Evolutionary conservation across 257 asterid genomes (phyloP).

Genomic region (Solanum etuberosum): DNA sequence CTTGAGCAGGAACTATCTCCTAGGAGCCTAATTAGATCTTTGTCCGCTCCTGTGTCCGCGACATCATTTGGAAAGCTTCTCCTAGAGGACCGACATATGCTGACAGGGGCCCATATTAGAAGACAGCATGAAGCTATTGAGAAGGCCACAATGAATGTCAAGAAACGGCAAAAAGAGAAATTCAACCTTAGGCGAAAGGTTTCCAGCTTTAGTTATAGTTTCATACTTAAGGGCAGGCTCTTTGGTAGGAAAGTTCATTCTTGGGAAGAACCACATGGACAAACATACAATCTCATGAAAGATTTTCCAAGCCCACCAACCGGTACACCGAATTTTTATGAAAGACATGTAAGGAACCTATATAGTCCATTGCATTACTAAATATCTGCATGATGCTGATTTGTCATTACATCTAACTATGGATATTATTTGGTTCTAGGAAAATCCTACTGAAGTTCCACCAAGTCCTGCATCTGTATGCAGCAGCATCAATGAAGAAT

Average conservation of each 20-base stretch:
- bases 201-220: constrained; percentile 70
- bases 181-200: constrained; percentile 77
- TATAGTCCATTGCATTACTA: background rate
- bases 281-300: constrained; percentile 25
- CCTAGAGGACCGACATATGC: constrained; percentile 65
- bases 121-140: constrained; percentile 77
- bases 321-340: constrained; percentile 30
- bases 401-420: background rate
- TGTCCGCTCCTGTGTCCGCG: constrained; percentile 90
- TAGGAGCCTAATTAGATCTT: constrained; percentile 65
- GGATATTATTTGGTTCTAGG: constrained; percentile 31
- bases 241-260: constrained; percentile 71
- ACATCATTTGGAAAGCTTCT: constrained; percentile 87
- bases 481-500: constrained; percentile 66
- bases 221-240: constrained; percentile 62
- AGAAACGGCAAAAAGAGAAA: constrained; percentile 63
- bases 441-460: constrained; percentile 90
- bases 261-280: constrained; percentile 24
- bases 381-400: background rate
- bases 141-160: constrained; percentile 41
- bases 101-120: constrained; percentile 69
- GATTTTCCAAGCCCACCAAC: constrained; percentile 52
- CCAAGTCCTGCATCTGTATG: constrained; percentile 99
- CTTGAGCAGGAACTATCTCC: constrained; percentile 48
- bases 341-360: constrained; percentile 51